Conservation (phyloP, 768 basidiomycete species). For the Lentinula aciculospora region DNA sequence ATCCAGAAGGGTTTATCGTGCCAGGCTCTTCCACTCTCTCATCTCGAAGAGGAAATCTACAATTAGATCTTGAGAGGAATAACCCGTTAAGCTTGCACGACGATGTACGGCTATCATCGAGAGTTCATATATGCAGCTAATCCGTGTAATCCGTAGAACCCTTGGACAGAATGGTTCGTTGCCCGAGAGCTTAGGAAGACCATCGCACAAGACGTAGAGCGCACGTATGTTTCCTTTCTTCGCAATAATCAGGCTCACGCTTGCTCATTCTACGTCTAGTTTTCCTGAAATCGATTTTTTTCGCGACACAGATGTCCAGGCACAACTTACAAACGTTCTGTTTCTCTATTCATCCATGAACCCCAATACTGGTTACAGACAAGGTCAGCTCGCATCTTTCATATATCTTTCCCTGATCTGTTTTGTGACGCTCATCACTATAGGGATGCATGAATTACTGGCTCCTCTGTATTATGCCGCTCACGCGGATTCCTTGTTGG, state of each 20-base stretch:
- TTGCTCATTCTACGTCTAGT: constrained; percentile 28
- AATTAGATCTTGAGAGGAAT: constrained; percentile 50
- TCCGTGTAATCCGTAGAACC: constrained; percentile 52
- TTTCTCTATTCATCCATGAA: constrained; percentile 80
- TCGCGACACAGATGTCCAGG: constrained; percentile 66
- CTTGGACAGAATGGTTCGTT: constrained; percentile 93
- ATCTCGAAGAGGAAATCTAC: constrained; percentile 23
- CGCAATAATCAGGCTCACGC: constrained; percentile 7
- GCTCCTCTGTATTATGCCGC: constrained; percentile 82
- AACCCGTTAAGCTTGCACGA: constrained; percentile 80
- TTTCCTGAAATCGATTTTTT: constrained; percentile 98
- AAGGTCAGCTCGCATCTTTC: constrained; percentile 34
- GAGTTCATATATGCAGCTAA: constrained; percentile 2
- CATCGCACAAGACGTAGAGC: constrained; percentile 90
- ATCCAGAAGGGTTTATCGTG: constrained; percentile 58
- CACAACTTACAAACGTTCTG: constrained; percentile 78
- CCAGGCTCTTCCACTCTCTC: constrained; percentile 37
- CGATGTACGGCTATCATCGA: constrained; percentile 39
- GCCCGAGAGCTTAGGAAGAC: constrained; percentile 84
- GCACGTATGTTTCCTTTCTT: constrained; percentile 62
- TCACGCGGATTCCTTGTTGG: constrained; percentile 72
- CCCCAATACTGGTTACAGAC: constrained; percentile 85
- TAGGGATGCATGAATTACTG: constrained; percentile 95
- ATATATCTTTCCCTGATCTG: background rate
- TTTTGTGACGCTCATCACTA: constrained; percentile 5